Evolutionary conservation across 805 yeast genomes (phyloP).

Genomic region (Nakazawaea ambrosiae): DNA sequence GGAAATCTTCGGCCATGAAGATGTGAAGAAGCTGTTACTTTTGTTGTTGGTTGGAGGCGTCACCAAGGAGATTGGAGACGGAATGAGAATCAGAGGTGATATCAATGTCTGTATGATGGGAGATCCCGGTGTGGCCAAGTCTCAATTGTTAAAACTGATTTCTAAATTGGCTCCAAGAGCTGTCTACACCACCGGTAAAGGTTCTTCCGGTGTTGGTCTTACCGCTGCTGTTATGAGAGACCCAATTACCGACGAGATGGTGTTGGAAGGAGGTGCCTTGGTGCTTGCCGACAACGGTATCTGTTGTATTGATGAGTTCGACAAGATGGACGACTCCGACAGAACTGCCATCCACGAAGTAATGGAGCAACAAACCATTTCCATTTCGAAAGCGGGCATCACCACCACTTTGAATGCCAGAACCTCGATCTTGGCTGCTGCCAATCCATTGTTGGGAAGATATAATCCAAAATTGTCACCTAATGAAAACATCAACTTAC

Average conservation of each 20-base stretch:
- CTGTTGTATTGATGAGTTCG: constrained; percentile 98
- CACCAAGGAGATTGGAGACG: constrained; percentile 90
- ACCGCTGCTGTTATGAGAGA: constrained; percentile 99
- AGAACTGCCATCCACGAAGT: constrained; percentile 98
- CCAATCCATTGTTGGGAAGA: constrained; percentile 95
- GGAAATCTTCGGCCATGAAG: constrained; percentile 90
- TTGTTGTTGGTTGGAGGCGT: constrained; percentile 91
- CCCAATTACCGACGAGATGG: constrained; percentile 98
- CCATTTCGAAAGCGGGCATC: constrained; percentile 96
- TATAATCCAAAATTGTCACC: constrained; percentile 89
- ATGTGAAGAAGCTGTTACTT: constrained; percentile 85
- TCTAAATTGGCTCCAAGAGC: constrained; percentile 93
- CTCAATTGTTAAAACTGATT: constrained; percentile 87
- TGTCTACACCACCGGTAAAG: constrained; percentile 96
- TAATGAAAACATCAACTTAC: constrained; percentile 89
- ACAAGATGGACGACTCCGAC: constrained; percentile 96
- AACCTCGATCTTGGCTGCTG: constrained; percentile 93
- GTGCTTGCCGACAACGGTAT: constrained; percentile 96
- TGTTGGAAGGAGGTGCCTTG: constrained; percentile 95
- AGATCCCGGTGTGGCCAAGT: constrained; percentile 99
- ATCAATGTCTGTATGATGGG: constrained; percentile 96
- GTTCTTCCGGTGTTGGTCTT: constrained; percentile 97
- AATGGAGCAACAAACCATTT: constrained; percentile 98
- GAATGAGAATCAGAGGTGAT: constrained; percentile 96
- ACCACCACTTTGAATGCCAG: constrained; percentile 94